Base-by-base conservation (phyloP, 495 filamentous ascomycete species). In the Neurospora hispaniola region DNA sequence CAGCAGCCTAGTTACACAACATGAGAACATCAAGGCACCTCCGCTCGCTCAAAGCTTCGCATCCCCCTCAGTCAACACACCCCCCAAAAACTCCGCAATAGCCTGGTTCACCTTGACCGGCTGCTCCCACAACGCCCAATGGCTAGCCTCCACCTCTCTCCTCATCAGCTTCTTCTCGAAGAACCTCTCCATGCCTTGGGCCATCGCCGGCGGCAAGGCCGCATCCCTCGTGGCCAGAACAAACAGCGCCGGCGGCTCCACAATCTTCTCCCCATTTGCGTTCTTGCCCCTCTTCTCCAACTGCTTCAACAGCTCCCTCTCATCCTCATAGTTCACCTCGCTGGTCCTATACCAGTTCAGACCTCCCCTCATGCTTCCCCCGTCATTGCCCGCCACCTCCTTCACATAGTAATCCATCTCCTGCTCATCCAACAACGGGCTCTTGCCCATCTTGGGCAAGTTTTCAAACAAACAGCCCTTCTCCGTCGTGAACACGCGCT, bases 331-430 rank as follows among this genome's bases (percentile, higher is more conserved):
- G 79, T 97, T 97, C 71, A 91, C 79, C 78, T 89, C 78, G 1
- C 84, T 80, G 3, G 88, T 91, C 18, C 91, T 87, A 80, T 98
- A 98, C 93, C 94, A 98, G 76, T 94, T 91, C 89, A 91, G 84
- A 23, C 92, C 90, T 3, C 92, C 93, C 75, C 90, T 87, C 71
- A 98, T 77, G 1, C 94, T 62, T 14, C 54, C 54, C 54, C 14
- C 7, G 9, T 62, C 94, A 74, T 89, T 84, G n/a, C 88, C 85
- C 14, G 82, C 81, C 79, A 87, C 96, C 80, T 93, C 84, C 43
- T 88, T 82, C 18, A 87, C 87, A 79, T 97, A 97, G 80, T 88
- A 93, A 66, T 94, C 90, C 70, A 94, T 79, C 76, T 95, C 90
- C 85, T 90, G 88, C 71, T 88, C 85, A 74, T 80, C 86, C 76